Base-by-base conservation (phyloP, 2,329 filamentous ascomycete genomes). In the Colletotrichum falcatum region DNA sequence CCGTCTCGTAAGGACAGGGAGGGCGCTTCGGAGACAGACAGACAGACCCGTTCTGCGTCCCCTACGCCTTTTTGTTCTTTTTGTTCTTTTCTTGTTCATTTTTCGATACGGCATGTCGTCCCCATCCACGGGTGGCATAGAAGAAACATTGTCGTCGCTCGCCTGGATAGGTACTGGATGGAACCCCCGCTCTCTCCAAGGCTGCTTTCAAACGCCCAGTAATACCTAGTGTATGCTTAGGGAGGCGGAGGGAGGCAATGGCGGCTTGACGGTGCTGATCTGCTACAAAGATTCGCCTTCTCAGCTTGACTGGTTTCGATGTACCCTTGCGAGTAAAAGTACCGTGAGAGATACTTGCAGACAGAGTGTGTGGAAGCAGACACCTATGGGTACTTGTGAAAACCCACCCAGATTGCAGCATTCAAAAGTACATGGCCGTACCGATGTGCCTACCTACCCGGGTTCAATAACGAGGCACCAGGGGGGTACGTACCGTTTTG, bases 11-110 rank as follows among this genome's bases (percentile, higher is more conserved):
- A 33, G 30, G 30, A 4, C 30, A 4, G 30, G 30, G 30, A 4
- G 30, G 30, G 30, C 30, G 42, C 20, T 46, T 65, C 37, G 56
- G 20, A 30, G 28, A 42, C 16, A 30, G 46, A 12, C 37, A 30
- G 51, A 44, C 48, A 59, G 65, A 60, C 51, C 39, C 42, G 60
- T 59, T 66, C 39, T 33, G 61, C 26, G n/a, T 26, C 9, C 23
- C 37, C 30, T 58, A 61, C 44, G 23, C 49, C 59, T 35, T 9
- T 23, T 23, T 18, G 8, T 20, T n/a, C 18, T 42, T 20, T 9
- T 42, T 20, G 1, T 42, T 20, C 9, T 42, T 42, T 42, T 6
- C 8, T 16, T 11, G 3, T 18, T 4, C 8, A 3, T 42, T 42
- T 20, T 20, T 20, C 18, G n/a, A n/a, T n/a, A n/a, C n/a, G n/a